Evolutionary conservation across 108 stramenopile genomes (phyloP).

Genomic region (Thalassiosira profunda): DNA sequence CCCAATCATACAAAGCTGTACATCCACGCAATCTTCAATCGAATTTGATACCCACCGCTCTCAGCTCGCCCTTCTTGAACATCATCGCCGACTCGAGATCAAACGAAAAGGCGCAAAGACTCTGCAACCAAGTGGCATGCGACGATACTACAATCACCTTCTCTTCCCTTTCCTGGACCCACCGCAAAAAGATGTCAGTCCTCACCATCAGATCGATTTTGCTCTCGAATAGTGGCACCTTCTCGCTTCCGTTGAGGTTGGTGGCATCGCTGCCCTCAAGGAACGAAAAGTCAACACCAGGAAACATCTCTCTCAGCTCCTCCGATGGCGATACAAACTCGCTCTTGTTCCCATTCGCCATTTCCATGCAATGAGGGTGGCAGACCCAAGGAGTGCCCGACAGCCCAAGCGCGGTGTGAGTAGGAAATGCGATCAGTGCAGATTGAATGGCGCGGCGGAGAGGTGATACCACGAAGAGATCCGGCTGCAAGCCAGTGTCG

Average conservation of each 20-base stretch:
- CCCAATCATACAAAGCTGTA: background rate
- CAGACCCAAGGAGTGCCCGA: conserved; percentile 40
- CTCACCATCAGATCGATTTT: conserved; percentile 45
- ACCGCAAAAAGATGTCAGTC: conserved; percentile 43
- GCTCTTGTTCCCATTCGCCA: conserved; percentile 49
- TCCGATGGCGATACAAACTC: conserved; percentile 29
- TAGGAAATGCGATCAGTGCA: conserved; percentile 43
- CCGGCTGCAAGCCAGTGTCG: conserved; percentile 42
- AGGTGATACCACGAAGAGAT: conserved; percentile 51
- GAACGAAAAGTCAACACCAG: conserved; percentile 37
- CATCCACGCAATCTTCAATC: conserved; percentile 1
- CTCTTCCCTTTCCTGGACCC: conserved; percentile 47
- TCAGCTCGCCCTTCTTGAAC: conserved; percentile 84
- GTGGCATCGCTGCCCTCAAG: conserved; percentile 23
- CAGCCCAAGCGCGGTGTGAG: conserved; percentile 20
- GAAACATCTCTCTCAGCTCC: conserved; percentile 26
- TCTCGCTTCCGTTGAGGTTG: conserved; percentile 22
- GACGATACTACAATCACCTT: conserved; percentile 55
- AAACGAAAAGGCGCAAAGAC: conserved; percentile 47
- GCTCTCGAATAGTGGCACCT: conserved; percentile 42
- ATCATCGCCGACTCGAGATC: too few relatives aligned
- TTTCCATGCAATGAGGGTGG: conserved; percentile 43
- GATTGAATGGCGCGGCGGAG: conserved; percentile 53
- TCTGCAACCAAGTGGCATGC: conserved; percentile 53
- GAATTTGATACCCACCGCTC: conserved; percentile 64